Conservation (phyloP, 2,329 filamentous ascomycete species). For the Pestalotiopsis sp. region DNA sequence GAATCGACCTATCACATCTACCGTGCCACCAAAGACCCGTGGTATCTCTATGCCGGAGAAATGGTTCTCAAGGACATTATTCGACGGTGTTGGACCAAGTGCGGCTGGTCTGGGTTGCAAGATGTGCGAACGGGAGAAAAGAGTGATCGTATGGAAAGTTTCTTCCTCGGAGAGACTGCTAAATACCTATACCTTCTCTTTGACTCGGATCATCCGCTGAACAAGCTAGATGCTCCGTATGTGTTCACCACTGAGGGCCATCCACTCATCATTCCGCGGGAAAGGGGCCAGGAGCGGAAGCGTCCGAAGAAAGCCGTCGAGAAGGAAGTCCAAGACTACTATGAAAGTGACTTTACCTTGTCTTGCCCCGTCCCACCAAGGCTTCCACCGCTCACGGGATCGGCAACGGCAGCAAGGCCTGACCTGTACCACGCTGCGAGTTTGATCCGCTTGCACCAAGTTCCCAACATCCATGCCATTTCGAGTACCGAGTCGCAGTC, state of each 20-base stretch:
- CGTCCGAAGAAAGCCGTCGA: constrained; percentile 24
- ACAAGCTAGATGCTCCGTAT: constrained; percentile 81
- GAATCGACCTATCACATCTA: constrained; percentile 98
- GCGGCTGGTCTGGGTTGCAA: constrained; percentile 90
- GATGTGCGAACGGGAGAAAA: constrained; percentile 82
- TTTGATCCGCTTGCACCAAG: constrained; percentile 78
- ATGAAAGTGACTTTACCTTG: constrained; percentile 51
- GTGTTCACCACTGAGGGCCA: constrained; percentile 98
- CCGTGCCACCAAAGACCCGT: constrained; percentile 88
- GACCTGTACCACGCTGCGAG: constrained; percentile 90
- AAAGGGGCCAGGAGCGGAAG: constrained; percentile 27
- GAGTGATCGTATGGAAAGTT: constrained; percentile 96
- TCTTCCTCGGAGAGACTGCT: constrained; percentile 94
- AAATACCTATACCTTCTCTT: constrained; percentile 96
- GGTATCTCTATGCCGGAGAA: constrained; percentile 94
- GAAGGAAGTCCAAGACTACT: constrained; percentile 35
- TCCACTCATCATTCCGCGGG: constrained; percentile 79
- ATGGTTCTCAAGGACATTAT: constrained; percentile 92
- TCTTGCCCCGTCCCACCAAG: constrained; percentile 68
- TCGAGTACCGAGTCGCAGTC: background rate
- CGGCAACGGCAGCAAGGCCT: constrained; percentile 74
- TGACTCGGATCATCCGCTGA: constrained; percentile 82
- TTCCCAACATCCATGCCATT: constrained; percentile 63
- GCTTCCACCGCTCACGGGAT: constrained; percentile 70
- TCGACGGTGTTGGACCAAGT: constrained; percentile 84